Base-by-base conservation (phyloP, 108 stramenopile species). In the Nitzschia sp. region DNA sequence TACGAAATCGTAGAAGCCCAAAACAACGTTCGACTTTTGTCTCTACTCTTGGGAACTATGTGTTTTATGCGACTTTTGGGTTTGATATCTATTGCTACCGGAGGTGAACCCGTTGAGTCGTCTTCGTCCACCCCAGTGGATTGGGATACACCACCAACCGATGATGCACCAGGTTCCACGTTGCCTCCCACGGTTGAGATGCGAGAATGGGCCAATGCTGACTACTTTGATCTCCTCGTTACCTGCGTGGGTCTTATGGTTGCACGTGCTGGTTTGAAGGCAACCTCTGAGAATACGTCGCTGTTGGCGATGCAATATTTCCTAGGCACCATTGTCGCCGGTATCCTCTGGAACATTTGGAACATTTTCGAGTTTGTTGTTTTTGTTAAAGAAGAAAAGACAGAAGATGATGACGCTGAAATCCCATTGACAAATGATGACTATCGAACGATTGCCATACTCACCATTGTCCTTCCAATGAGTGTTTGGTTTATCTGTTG, bases 11-110 rank as follows among this genome's bases (percentile, higher is more conserved):
- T 84, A 17, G 91, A 93, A 62, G 85, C 91, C 0, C 84, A 86
- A 54, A 85, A 90, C 74, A 86, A 87, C 40, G 85, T 93, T 54
- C 87, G 87, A 52, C 73, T 93, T 50, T 80, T 93, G 52, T 83
- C 81, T n/a, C 79, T 93, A 14, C 61, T 90, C 26, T 69, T 93
- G 6, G 76, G 89, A 53, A 83, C 89, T n/a, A 85, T 89, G 7
- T 77, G 73, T 34, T 71, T 81, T 48, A 90, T 93, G 83, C 81
- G 86, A 53, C 63, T 93, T 6, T 46, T 93, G 39, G 77, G 79
- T 5, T 61, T 88, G 14, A 63, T 88, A 51, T 81, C 82, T n/a
- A 64, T 88, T 10, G 80, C 80, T 15, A 70, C 84, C 65, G 87
- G 87, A 17, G 82, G 80, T 22, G 81, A 75, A 41, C 78, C 70